Evolutionary conservation across 768 basidiomycete species (phyloP).

Genomic region (Rhodotorula graminis): DNA sequence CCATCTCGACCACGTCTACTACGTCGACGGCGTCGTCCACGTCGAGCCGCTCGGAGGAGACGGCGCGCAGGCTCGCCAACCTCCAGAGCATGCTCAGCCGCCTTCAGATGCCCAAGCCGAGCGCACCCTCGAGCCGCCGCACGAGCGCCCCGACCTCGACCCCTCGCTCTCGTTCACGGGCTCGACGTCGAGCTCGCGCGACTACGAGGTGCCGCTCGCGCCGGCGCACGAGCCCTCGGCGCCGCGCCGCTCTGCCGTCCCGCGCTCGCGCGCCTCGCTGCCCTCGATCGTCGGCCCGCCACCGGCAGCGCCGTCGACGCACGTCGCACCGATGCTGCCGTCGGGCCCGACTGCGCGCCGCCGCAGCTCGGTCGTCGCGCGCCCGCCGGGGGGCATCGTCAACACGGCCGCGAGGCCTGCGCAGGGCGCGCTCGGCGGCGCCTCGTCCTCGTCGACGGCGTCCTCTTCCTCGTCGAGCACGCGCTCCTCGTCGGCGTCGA

Average conservation of each 20-base stretch:
- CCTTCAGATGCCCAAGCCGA: slow-evolving; percentile 25
- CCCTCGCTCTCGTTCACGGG: no score
- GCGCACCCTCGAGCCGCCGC: neutral
- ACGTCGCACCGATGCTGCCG: neutral
- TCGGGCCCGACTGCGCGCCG: neutral
- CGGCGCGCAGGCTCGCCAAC: slow-evolving; percentile 34
- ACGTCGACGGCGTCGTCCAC: neutral
- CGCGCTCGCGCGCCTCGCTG: neutral
- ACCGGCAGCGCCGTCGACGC: neutral
- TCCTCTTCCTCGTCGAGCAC: neutral
- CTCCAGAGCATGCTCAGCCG: slow-evolving; percentile 35
- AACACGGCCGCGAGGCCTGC: neutral
- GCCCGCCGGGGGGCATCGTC: neutral
- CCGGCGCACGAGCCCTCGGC: neutral
- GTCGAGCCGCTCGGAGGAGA: slow-evolving; percentile 24
- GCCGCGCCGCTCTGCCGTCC: neutral
- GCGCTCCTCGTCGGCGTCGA: neutral
- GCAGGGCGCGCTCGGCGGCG: neutral
- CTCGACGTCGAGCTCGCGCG: neutral
- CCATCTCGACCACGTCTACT: neutral
- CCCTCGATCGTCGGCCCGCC: neutral
- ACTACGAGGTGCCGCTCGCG: slow-evolving; percentile 10
- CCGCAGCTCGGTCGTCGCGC: neutral
- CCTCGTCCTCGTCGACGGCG: neutral
- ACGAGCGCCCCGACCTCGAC: neutral